These are phyloP conservation scores for Atalantia buxifolia DNA, from an alignment of 345 rosid species.

Conservation along the genomic window DNA sequence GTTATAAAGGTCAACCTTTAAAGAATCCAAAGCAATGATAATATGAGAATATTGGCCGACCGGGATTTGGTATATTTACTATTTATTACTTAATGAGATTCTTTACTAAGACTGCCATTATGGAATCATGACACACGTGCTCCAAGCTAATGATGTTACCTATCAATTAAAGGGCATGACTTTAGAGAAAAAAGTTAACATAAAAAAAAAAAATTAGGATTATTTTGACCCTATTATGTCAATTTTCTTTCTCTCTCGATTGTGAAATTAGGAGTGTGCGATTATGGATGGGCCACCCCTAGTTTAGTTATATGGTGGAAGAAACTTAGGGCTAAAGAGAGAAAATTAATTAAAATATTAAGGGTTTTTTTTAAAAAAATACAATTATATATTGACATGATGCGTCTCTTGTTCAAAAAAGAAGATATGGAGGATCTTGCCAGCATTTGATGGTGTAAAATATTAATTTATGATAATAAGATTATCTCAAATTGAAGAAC, in stretches of 20 bases:
- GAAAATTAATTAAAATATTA: too few relatives aligned
- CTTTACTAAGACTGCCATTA: background rate
- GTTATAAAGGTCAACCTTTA: background rate
- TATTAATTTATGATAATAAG: too few relatives aligned
- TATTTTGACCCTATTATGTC: conserved; percentile 3
- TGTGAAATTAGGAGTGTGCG: background rate
- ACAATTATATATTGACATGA: background rate
- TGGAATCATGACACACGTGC: conserved; percentile 61
- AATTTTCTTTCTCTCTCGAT: background rate
- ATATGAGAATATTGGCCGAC: conserved; percentile 1
- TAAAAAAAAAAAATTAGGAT: background rate
- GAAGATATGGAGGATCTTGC: background rate
- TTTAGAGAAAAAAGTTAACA: background rate
- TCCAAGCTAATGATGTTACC: conserved; percentile 25
- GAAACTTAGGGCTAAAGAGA: background rate
- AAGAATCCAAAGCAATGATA: conserved; percentile 2
- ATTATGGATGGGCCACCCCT: background rate
- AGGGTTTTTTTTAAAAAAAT: too few relatives aligned
- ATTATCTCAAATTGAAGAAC: background rate
- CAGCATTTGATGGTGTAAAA: background rate
- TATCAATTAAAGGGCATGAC: conserved; percentile 22
- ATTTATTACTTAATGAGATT: conserved; percentile 3
- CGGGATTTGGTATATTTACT: conserved; percentile 1
- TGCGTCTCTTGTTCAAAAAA: background rate
- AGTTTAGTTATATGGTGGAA: background rate